Conservation (phyloP, 352 stramenopile genomes). For the Phytopythium vexans region DNA sequence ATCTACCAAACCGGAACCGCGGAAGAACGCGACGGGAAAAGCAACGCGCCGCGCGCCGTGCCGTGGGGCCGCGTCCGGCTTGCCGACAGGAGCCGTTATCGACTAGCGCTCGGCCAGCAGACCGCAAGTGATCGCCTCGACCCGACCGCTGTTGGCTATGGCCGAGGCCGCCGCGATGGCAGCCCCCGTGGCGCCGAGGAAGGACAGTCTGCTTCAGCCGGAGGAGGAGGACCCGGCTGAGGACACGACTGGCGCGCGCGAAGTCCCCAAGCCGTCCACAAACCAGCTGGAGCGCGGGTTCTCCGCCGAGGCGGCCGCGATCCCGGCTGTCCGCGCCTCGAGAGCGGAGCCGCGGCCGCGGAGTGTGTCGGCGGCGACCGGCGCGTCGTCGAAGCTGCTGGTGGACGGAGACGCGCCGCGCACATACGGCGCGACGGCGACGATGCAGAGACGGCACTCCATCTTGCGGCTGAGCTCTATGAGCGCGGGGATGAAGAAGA, state of each 20-base stretch:
- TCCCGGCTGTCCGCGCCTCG: conserved; percentile 8
- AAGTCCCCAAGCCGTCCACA: conserved; percentile 2
- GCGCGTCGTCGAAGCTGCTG: conserved; percentile 6
- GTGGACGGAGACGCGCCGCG: conserved; percentile 9
- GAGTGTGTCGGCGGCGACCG: conserved; percentile 16
- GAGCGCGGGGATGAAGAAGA: conserved; percentile 45
- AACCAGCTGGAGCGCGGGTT: background rate
- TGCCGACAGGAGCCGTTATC: too few relatives aligned
- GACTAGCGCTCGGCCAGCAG: too few relatives aligned
- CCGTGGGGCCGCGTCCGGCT: too few relatives aligned
- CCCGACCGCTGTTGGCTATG: background rate
- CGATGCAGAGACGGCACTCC: conserved; percentile 37
- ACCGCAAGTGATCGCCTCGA: background rate
- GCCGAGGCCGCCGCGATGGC: background rate
- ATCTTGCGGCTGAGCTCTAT: conserved; percentile 65
- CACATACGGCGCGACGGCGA: conserved; percentile 26
- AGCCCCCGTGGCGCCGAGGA: background rate
- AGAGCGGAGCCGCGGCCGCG: conserved; percentile 15
- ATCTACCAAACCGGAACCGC: too few relatives aligned
- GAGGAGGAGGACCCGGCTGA: conserved; percentile 26
- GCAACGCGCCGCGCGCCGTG: too few relatives aligned
- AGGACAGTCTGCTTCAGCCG: conserved; percentile 11
- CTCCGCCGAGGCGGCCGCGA: conserved; percentile 13
- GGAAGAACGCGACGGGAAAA: too few relatives aligned
- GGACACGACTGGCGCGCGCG: conserved; percentile 3